Base-by-base conservation (phyloP, 2,329 filamentous ascomycete species). In the Lasiodiplodia sp. region DNA sequence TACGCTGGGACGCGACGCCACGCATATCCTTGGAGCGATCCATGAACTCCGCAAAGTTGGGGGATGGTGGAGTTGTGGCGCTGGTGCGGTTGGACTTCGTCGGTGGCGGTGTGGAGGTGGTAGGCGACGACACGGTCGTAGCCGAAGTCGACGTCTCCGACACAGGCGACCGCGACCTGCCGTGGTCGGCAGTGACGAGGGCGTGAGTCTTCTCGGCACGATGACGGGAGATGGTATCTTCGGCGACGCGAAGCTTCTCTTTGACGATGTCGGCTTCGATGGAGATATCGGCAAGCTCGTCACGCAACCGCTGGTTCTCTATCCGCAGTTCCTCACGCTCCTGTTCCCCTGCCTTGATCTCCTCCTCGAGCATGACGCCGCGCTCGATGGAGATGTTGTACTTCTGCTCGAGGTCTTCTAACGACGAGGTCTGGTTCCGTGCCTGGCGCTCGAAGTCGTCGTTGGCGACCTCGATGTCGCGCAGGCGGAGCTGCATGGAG, bases 371-470 rank as follows among this genome's bases (percentile, higher is more conserved):
- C 87, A 99, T 89, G 31, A 99, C 96, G 11, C 87, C 90, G 66
- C 95, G 87, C 82, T 99, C 96, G 73, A 99, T 96, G 4, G 94
- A 89, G 68, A 96, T 88, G 79, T 97, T 98, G 81, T 96, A 97
- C 81, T 98, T 99, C 71, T 92, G 95, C 82, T 99, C 96, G 80
- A 99, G 86, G 77, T 99, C 96, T 82, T 99, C 96, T 71, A 98
- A 88, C 63, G 95, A 97, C 55, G 94, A 97, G 44, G 93, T 94
- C 34, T 95, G 97, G 80, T 97, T 96, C 74, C 96, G 90, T 73
- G 96, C 95, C 83, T 98, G 95, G 72, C 94, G 90, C 84, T 99
- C 96, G 78, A 95, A 97, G 80, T 99, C 96, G 84, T 99, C 96
- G 82, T 98, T 99, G 78, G 92, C 93, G 67, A 99, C 96, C 81